A percentile compares a stretch with the other conserved stretches of the same genome.
Evolutionary conservation across 2,329 filamentous ascomycete species (phyloP).

Genomic region (Thielaviopsis musarum): DNA sequence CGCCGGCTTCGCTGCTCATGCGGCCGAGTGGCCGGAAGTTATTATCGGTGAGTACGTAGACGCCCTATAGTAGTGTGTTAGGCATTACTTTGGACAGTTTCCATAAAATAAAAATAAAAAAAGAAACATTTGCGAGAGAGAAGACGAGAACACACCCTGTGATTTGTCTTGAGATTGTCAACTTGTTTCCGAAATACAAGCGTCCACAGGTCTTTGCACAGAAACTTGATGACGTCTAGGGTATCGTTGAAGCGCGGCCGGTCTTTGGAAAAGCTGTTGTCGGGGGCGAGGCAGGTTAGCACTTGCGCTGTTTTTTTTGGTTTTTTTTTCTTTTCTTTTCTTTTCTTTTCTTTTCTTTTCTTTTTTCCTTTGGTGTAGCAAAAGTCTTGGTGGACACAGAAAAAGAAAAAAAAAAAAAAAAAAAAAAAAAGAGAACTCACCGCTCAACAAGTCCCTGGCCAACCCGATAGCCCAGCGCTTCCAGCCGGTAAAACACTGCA

Average conservation of each 20-base stretch:
- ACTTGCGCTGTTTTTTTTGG: background rate
- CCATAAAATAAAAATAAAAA: no score
- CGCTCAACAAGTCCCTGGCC: conserved; percentile 83
- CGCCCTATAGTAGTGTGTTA: conserved; percentile 46
- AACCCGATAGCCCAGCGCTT: conserved; percentile 76
- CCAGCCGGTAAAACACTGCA: conserved; percentile 68
- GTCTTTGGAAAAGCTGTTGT: conserved; percentile 56
- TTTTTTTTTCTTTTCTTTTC: no score
- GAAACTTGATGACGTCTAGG: conserved; percentile 91
- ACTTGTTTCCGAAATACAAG: conserved; percentile 92
- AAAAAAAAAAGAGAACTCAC: conserved; percentile 25
- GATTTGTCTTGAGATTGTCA: conserved; percentile 97
- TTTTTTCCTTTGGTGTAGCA: no score
- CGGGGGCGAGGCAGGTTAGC: background rate
- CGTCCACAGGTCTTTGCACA: conserved; percentile 97
- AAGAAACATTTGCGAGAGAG: background rate
- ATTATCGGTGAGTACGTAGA: conserved; percentile 92
- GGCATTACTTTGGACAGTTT: background rate
- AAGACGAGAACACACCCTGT: conserved; percentile 40
- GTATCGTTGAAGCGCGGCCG: conserved; percentile 80
- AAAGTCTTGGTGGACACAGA: no score
- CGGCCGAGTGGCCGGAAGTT: conserved; percentile 73
- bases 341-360: background rate
- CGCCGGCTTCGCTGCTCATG: conserved; percentile 70
- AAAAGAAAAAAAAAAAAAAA: background rate